Percentiles rank a stretch among this genome's conserved stretches.
Conservation (phyloP, 2,329 filamentous ascomycete species). For the Byssothecium circinans region DNA sequence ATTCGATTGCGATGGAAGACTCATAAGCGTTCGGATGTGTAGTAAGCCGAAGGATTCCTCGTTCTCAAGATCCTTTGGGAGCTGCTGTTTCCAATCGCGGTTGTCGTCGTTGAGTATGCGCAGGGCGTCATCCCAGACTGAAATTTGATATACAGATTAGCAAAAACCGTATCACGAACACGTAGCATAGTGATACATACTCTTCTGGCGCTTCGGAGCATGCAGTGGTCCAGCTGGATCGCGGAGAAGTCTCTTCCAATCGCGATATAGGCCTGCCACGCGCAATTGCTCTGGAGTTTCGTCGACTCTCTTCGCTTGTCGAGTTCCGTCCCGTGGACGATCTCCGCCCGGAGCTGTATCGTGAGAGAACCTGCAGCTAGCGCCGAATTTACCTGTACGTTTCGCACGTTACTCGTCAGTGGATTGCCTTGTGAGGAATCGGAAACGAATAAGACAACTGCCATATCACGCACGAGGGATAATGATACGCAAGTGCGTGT, state of each 20-base stretch:
- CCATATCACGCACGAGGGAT: too few species aligned
- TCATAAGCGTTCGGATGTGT: constrained; percentile 31
- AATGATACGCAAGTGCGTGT: too few species aligned
- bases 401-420: too few species aligned
- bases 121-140: constrained; percentile 33
- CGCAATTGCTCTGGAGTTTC: constrained; percentile 26
- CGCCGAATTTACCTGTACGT: constrained; percentile 1
- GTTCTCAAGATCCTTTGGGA: constrained; percentile 35
- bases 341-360: background rate
- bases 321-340: background rate
- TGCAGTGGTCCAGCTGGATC: constrained; percentile 11
- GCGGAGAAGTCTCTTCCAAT: constrained; percentile 33
- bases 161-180: background rate
- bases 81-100: constrained; percentile 34
- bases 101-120: constrained; percentile 31
- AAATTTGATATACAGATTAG: background rate
- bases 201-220: background rate
- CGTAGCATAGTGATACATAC: background rate
- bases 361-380: constrained; percentile 13
- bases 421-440: too few species aligned
- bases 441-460: too few species aligned
- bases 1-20: constrained; percentile 3
- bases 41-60: constrained; percentile 26
- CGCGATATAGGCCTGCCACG: constrained; percentile 27
- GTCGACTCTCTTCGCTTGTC: background rate